phyloP scores from a whole-genome alignment of 176 grass and related monocot genomes.

The Avena sativa region DNA sequence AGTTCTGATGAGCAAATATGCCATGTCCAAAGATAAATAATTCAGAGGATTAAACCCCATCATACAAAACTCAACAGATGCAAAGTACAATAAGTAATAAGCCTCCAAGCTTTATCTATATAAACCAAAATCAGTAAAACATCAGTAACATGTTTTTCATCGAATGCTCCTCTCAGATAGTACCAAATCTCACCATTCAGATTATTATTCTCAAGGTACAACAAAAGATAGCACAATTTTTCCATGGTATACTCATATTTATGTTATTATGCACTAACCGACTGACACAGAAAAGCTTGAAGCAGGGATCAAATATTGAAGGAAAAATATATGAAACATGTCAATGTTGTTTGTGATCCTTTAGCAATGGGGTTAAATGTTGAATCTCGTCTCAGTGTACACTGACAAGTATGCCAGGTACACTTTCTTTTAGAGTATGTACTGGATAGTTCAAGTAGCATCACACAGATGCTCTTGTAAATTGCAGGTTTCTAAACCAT shows the following conservation, averaged over 20 bases:
- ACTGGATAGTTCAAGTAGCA: neutral
- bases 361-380: neutral
- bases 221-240: neutral
- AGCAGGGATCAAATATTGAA: neutral
- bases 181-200: neutral
- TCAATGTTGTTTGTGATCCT: conserved; percentile 7
- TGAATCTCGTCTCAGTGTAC: conserved; percentile 14
- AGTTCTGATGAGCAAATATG: neutral
- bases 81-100: conserved; percentile 14
- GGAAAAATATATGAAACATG: conserved; percentile 7
- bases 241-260: neutral
- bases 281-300: neutral
- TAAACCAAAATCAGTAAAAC: neutral
- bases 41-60: conserved; percentile 2
- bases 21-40: neutral
- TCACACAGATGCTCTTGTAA: neutral
- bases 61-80: neutral
- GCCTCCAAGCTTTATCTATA: conserved; percentile 16
- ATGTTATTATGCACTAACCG: conserved; percentile 22
- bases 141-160: conserved; percentile 21
- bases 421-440: neutral
- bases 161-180: neutral
- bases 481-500: neutral
- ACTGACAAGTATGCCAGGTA: neutral
- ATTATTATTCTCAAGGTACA: neutral